These are phyloP conservation scores for Calonectria naviculata DNA, from an alignment of 2,329 filamentous ascomycete species.

Conservation along the genomic window DNA sequence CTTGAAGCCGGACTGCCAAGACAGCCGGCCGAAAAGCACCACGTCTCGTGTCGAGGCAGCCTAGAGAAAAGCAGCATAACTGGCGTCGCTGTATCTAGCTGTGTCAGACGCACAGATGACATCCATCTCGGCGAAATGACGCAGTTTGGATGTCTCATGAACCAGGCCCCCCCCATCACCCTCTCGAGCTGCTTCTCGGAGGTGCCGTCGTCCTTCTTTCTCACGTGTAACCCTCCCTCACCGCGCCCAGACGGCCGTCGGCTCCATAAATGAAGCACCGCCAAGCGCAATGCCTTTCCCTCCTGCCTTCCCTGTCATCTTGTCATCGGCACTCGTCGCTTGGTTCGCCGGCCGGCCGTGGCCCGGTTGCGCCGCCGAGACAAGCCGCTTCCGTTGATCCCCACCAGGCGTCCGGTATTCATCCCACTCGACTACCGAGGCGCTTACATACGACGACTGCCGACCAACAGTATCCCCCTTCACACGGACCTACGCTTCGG, in stretches of 20 bases:
- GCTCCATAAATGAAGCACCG: neutral
- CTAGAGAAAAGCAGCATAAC: neutral
- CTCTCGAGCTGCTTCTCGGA: neutral
- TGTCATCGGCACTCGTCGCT: neutral
- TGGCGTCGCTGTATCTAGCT: neutral
- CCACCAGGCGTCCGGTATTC: conserved; percentile 21
- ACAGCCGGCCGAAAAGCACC: conserved; percentile 8
- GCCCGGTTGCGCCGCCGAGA: conserved; percentile 16
- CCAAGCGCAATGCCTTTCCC: neutral
- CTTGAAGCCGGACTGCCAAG: conserved; percentile 11
- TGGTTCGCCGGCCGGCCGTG: conserved; percentile 3
- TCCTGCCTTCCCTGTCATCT: neutral
- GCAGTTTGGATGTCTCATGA: neutral
- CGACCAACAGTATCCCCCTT: neutral
- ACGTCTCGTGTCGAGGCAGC: conserved; percentile 13
- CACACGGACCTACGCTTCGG: neutral
- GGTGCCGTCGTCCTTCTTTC: neutral
- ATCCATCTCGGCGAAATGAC: conserved; percentile 17
- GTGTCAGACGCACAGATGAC: conserved; percentile 18
- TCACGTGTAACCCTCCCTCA: neutral
- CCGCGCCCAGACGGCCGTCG: neutral
- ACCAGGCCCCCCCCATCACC: neutral
- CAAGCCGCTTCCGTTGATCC: conserved; percentile 12
- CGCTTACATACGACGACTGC: conserved; percentile 1
- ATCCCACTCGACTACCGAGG: conserved; percentile 19